Conservation (phyloP, 305 asterid genomes). For the Fraxinus angustifolia region DNA sequence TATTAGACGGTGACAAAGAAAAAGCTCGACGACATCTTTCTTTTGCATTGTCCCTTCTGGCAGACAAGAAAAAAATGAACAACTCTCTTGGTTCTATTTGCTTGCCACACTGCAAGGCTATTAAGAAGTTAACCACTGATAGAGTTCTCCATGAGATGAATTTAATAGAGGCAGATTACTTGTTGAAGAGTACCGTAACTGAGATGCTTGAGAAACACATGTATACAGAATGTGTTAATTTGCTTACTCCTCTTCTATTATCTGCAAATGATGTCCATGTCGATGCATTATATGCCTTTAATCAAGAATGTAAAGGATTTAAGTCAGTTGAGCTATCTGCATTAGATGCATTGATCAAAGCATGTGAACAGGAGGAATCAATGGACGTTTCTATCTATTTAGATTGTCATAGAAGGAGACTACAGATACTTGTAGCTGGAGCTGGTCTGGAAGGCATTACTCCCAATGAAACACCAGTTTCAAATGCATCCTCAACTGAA, state of each 20-base stretch:
- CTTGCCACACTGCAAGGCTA: slow-evolving; percentile 78
- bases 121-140: slow-evolving; percentile 56
- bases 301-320: slow-evolving; percentile 54
- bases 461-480: slow-evolving; percentile 39
- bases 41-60: slow-evolving; percentile 58
- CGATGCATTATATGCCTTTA: slow-evolving; percentile 49
- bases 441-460: slow-evolving; percentile 52
- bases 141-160: slow-evolving; percentile 71
- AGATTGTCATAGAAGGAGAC: slow-evolving; percentile 84
- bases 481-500: slow-evolving; percentile 39
- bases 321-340: slow-evolving; percentile 79
- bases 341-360: slow-evolving; percentile 68
- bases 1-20: slow-evolving; percentile 69
- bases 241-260: slow-evolving; percentile 82
- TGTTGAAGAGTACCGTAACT: slow-evolving; percentile 66
- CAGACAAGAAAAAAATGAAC: slow-evolving; percentile 44
- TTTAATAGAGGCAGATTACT: slow-evolving; percentile 71
- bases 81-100: slow-evolving; percentile 42
- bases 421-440: slow-evolving; percentile 69
- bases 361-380: slow-evolving; percentile 65
- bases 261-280: slow-evolving; percentile 56
- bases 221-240: slow-evolving; percentile 63
- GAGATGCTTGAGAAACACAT: slow-evolving; percentile 71
- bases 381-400: slow-evolving; percentile 64
- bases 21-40: slow-evolving; percentile 74